These are phyloP conservation scores for Termitomyces sp. DNA, from an alignment of 768 basidiomycete genomes.

Conservation along the genomic window DNA sequence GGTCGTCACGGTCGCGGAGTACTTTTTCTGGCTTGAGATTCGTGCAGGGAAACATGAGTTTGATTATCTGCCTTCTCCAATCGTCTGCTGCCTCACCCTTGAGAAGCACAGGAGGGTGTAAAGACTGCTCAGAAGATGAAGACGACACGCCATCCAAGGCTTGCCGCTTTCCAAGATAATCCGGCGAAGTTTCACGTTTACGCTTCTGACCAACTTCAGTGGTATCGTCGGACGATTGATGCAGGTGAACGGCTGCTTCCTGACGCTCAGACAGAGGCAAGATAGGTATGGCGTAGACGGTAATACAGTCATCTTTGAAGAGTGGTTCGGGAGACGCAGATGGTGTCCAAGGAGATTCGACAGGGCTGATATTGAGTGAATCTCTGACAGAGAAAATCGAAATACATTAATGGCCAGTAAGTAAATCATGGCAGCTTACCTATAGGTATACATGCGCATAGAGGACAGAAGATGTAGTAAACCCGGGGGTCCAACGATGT, in stretches of 20 bases:
- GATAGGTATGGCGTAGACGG: constrained; percentile 58
- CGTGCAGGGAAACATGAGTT: constrained; percentile 58
- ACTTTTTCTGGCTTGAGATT: constrained; percentile 12
- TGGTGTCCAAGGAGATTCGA: constrained; percentile 33
- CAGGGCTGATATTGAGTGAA: constrained; percentile 39
- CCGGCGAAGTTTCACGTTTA: constrained; percentile 36
- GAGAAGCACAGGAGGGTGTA: constrained; percentile 31
- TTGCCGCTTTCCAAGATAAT: constrained; percentile 30
- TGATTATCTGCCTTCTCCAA: constrained; percentile 48
- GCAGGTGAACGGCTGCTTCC: background rate
- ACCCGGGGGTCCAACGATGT: constrained; percentile 70
- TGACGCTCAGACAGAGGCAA: constrained; percentile 12
- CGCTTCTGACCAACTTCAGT: constrained; percentile 31
- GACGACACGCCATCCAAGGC: constrained; percentile 1
- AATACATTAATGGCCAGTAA: constrained; percentile 1
- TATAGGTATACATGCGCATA: constrained; percentile 59
- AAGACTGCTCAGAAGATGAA: constrained; percentile 18
- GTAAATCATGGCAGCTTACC: constrained; percentile 39
- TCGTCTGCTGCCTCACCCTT: constrained; percentile 42
- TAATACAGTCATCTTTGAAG: constrained; percentile 58
- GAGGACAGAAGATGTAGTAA: constrained; percentile 66
- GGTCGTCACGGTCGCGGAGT: background rate
- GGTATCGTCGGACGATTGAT: background rate
- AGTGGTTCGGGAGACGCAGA: constrained; percentile 32
- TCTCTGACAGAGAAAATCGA: constrained; percentile 30